Percentiles rank a stretch among this genome's conserved stretches.
Evolutionary conservation across 1,284 basidiomycete genomes (phyloP).

Genomic region (Trichosporon ovoides): DNA sequence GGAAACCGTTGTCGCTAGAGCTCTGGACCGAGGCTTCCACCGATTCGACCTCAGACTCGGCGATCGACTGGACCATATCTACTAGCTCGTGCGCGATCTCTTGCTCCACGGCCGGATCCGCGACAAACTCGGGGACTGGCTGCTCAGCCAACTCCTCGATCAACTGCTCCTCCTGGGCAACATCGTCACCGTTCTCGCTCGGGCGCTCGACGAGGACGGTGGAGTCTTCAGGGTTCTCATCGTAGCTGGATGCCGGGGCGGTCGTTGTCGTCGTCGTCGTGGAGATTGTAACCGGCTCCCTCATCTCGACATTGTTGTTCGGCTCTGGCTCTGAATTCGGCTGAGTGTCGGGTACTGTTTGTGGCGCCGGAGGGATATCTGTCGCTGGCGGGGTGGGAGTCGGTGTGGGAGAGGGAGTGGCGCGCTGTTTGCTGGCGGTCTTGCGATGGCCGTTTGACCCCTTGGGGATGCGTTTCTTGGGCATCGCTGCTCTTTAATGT

Average conservation of each 20-base stretch:
- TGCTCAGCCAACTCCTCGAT: not conserved
- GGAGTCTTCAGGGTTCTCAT: not conserved
- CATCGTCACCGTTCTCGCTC: not conserved
- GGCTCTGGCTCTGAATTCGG: not conserved
- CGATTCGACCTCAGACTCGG: not conserved
- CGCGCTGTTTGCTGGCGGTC: not conserved
- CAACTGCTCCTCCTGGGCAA: not conserved
- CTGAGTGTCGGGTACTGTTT: no score
- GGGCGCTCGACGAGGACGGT: not conserved
- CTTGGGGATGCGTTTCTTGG: slow-evolving; percentile 1
- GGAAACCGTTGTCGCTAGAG: not conserved
- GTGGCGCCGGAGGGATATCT: not conserved
- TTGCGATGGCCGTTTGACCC: not conserved
- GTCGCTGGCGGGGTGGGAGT: not conserved
- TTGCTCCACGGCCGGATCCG: not conserved
- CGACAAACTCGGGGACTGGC: not conserved
- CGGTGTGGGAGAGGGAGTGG: not conserved
- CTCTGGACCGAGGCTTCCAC: not conserved
- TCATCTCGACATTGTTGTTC: not conserved
- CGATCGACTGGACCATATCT: slow-evolving; percentile 1
- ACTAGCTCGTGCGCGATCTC: not conserved
- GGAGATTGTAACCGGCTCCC: not conserved
- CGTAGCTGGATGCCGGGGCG: not conserved
- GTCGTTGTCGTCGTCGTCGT: not conserved
- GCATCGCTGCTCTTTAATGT: not conserved